Evolutionary conservation across 345 rosid genomes (phyloP), one percentile per base, ranked within the genome.

Genomic region (Melaleuca alternifolia): DNA sequence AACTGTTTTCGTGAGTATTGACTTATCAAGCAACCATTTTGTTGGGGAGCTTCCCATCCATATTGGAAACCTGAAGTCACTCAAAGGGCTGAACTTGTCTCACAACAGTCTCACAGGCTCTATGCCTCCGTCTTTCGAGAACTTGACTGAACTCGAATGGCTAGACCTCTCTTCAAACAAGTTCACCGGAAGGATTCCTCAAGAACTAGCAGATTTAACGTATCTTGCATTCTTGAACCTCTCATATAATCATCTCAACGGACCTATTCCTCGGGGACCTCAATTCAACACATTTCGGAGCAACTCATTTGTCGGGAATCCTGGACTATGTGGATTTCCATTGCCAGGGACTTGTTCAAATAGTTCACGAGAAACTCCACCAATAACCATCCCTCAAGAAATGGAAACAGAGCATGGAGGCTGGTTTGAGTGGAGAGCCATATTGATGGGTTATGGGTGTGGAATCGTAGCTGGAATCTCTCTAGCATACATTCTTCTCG

Each of bases 371-470:
- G 48, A 28, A 54, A 61, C 48, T 6, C 52, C 84, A 3, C 52
- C 6, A 11, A 1, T 62, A 33, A 30, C 26, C 20, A 37, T 41
- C 7, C 48, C 28, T 6, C 16, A 65, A 46, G 88, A 85, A 30
- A 81, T 71, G 14, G 84, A 61, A 11, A 28, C 24, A 1, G 10
- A 7, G 26, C 33, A 26, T 21, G 50, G 28, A 48, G n/a, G 28
- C 14, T 71, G 87, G 61, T 86, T 86, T 71, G 87, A 85, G 18
- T 86, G 88, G 90, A 62, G 33, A 79, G 65, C 50, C 11, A 61
- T 85, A 5, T 16, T 84, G 16, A 83, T 83, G 4, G 90, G 91
- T 9, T 90, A 90, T 76, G 86, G 59, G 33, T 57, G 71, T 37
- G 90, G 91, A 33, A 5, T 51, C 5, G 79, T 85, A 48, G 10